These are phyloP conservation scores for Lodderomyces parapsilosis DNA, from an alignment of 1,139 yeast genomes.

Conservation along the genomic window DNA sequence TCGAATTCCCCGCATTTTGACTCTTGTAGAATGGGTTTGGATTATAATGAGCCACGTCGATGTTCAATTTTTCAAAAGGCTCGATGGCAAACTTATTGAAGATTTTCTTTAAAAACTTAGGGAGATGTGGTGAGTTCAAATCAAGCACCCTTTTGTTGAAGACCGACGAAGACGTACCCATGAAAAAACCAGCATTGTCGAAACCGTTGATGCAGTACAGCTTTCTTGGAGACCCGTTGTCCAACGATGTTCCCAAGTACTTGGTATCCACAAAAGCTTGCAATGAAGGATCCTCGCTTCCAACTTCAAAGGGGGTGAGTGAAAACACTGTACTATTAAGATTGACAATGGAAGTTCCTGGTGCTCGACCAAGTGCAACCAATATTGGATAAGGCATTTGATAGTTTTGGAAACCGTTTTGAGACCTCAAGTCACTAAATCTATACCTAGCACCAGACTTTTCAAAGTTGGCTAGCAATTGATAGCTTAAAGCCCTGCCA, in stretches of 20 bases:
- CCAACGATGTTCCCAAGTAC: constrained; percentile 64
- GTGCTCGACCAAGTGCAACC: constrained; percentile 39
- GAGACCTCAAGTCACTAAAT: constrained; percentile 33
- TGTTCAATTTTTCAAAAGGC: constrained; percentile 36
- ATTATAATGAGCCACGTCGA: constrained; percentile 41
- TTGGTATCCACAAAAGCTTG: constrained; percentile 28
- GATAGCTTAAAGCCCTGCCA: constrained; percentile 42
- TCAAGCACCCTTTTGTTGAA: constrained; percentile 71
- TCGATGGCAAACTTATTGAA: constrained; percentile 42
- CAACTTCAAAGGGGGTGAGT: constrained; percentile 41
- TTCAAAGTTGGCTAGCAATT: constrained; percentile 33
- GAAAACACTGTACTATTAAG: constrained; percentile 43
- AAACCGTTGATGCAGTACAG: constrained; percentile 61
- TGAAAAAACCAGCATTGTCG: constrained; percentile 76
- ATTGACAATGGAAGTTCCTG: constrained; percentile 30
- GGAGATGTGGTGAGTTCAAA: constrained; percentile 44
- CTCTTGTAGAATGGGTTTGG: constrained; percentile 56
- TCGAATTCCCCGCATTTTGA: constrained; percentile 34
- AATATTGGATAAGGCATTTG: constrained; percentile 43
- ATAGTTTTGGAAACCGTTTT: constrained; percentile 24
- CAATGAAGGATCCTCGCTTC: constrained; percentile 45
- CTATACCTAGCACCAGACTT: constrained; percentile 27
- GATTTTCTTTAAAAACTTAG: constrained; percentile 47
- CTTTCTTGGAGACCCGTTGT: constrained; percentile 51
- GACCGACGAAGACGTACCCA: constrained; percentile 80